Conservation (phyloP, 2,329 filamentous ascomycete genomes). For the Zymoseptoria ardabiliae region DNA sequence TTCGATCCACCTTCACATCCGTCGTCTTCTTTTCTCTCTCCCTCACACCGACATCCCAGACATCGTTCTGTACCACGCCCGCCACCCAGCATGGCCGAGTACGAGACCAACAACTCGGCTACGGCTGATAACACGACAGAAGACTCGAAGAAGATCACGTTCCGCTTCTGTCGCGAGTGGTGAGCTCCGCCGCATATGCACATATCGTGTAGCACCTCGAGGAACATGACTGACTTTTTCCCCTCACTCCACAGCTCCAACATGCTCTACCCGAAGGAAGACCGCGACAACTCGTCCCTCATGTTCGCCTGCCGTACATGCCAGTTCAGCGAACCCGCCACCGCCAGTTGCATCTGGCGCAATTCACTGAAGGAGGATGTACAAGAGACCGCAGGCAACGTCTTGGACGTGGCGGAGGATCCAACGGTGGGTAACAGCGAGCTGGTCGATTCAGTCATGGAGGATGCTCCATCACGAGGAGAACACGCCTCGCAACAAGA, state of each 20-base stretch:
- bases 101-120: slow-evolving; percentile 33
- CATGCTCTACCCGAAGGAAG: slow-evolving; percentile 95
- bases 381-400: slow-evolving; percentile 93
- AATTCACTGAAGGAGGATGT: slow-evolving; percentile 87
- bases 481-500: slow-evolving; percentile 17
- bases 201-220: neutral
- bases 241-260: slow-evolving; percentile 60
- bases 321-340: slow-evolving; percentile 79
- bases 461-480: slow-evolving; percentile 8
- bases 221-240: slow-evolving; percentile 5
- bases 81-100: slow-evolving; percentile 15
- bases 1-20: neutral
- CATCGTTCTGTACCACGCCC: neutral
- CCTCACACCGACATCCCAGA: neutral
- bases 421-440: slow-evolving; percentile 76
- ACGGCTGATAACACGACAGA: slow-evolving; percentile 23
- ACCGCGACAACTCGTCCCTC: slow-evolving; percentile 72
- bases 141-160: slow-evolving; percentile 71
- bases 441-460: slow-evolving; percentile 16
- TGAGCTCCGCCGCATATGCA: slow-evolving; percentile 24
- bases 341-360: slow-evolving; percentile 87
- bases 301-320: slow-evolving; percentile 96
- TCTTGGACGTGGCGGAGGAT: slow-evolving; percentile 93
- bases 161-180: slow-evolving; percentile 98
- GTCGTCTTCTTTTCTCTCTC: neutral